Evolutionary conservation across 2,329 filamentous ascomycete genomes (phyloP), one percentile per base, ranked within the genome.

Genomic region (Cytospora piceae): DNA sequence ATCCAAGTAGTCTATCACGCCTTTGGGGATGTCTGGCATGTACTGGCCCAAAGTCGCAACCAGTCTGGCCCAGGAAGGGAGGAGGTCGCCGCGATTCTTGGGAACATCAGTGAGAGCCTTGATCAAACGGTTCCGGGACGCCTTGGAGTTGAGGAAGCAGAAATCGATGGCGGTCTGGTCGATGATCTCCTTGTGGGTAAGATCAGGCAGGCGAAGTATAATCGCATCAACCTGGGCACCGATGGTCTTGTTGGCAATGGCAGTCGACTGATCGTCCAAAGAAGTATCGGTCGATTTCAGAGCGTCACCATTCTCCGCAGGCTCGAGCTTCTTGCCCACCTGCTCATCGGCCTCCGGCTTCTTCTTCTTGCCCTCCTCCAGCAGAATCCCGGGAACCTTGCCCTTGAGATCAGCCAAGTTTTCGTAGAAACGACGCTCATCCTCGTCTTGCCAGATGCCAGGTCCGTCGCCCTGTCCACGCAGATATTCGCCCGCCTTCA

Each of bases 391-490:
- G 0, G 95, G 96, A 3, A 99, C 95, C 72, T 97, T 96, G 71
- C 96, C 95, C 74, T 96, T 97, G 20, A 99, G 81, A 74, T 99
- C 95, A 15, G 96, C 91, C 14, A 99, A 78, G 70, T 97, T 98
- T 80, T 99, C 95, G 78, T 99, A 99, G 76, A 99, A 99, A 67
- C 95, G 91, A 67, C 95, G 89, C 78, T 99, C 94, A 63, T 99
- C 95, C 74, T 99, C 95, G 72, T 99, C 95, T 79, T 97, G 94
- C 95, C 95, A 99, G 69, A 99, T 98, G 0, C 95, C 95, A 29
- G 94, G 87, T 24, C 93, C 94, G 66, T 98, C 94, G 27, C 90
- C 90, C 75, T 96, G 92, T 15, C 93, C 94, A 46, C 93, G 90
- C 49, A 98, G 82, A 73, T 97, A 98, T 71, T 98, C 94, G 0